Evolutionary conservation across 2,329 filamentous ascomycete species (phyloP), one percentile per base, ranked within the genome.

Genomic region (Trichoderma sp.): DNA sequence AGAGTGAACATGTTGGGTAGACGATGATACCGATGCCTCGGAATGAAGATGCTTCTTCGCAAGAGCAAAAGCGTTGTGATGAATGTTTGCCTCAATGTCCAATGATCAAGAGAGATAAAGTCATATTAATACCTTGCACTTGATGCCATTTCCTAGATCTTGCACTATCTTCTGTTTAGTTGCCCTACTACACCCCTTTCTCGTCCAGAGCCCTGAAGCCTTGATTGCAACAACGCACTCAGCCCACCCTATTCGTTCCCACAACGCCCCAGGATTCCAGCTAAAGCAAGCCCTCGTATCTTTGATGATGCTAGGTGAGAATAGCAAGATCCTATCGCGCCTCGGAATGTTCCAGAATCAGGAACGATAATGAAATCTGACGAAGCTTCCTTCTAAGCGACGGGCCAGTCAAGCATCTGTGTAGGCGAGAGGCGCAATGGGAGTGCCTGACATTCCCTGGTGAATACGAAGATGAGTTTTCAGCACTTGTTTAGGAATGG

Each of bases 1-100:
- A 62, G 59, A n/a, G 59, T 62, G 39, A 62, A 62, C 59, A 62
- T 62, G 39, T 7, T 54, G 48, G 51, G 41, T 17, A 7, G 12
- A 28, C 19, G 9, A 6, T 52, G 28, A 60, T 30, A 14, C 9
- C 4, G 34, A 24, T 14, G 56, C 39, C 17, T 50, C 26, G 19
- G 19, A 15, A 19, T 60, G 3, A 43, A 5, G 45, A 19, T 43
- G 6, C 21, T 28, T 21, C n/a, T 59, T 14, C 17, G 34, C 5
- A 47, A 48, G 19, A 12, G 56, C 26, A 19, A 45, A 59, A 48
- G 7, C 30, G 28, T n/a, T 19, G 56, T 24, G 15, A 21, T 21
- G 6, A 5, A 7, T 7, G 19, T 30, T 39, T 26, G 7, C 9
- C 7, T 50, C 3, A 17, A n/a, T 19, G 39, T 41, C 30, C 17